phyloP scores from a whole-genome alignment of 768 basidiomycete species.

The Tulasnella calospora region DNA sequence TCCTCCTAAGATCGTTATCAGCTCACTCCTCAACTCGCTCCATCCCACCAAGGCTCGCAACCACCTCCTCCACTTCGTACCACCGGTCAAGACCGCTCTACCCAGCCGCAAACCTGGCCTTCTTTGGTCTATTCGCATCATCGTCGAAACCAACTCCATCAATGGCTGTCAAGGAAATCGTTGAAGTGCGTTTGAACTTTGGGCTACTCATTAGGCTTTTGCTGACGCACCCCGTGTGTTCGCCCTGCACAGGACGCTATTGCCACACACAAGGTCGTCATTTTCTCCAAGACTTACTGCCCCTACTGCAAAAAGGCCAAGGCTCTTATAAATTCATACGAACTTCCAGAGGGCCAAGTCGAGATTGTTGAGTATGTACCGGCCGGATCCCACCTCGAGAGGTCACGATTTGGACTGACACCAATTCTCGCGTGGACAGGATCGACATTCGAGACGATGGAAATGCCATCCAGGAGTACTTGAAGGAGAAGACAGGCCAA shows the following conservation, averaged over 20 bases:
- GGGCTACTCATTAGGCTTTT: not conserved
- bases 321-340: slow-evolving; percentile 15
- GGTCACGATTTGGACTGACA: not conserved
- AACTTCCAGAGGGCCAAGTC: slow-evolving; percentile 29
- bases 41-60: not conserved
- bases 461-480: slow-evolving; percentile 58
- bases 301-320: slow-evolving; percentile 52
- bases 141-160: not conserved
- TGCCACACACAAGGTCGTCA: slow-evolving; percentile 47
- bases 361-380: slow-evolving; percentile 32
- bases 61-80: not conserved
- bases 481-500: slow-evolving; percentile 58
- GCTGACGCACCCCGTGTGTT: not conserved
- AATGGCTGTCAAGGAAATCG: slow-evolving; percentile 20
- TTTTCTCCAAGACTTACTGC: slow-evolving; percentile 60
- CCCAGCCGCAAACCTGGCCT: not conserved
- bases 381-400: not conserved
- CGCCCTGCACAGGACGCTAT: slow-evolving; percentile 35
- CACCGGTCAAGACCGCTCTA: not conserved
- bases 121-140: slow-evolving; percentile 1
- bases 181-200: not conserved
- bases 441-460: slow-evolving; percentile 46
- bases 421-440: slow-evolving; percentile 16
- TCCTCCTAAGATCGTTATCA: slow-evolving; percentile 9
- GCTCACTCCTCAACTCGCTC: not conserved